phyloP scores from a whole-genome alignment of 1,284 basidiomycete species.

The Lentinula novae-zelandiae region DNA sequence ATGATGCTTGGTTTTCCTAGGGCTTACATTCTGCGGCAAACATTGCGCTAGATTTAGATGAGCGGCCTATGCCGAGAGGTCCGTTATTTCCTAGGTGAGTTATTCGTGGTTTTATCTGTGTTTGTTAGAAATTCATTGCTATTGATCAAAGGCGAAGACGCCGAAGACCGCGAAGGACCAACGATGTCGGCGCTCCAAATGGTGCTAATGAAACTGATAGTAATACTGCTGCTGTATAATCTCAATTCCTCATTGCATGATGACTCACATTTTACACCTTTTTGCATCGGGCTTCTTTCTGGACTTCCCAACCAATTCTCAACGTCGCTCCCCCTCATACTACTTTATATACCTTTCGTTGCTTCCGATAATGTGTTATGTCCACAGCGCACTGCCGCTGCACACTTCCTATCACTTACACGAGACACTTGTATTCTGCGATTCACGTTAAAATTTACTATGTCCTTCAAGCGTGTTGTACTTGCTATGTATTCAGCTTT shows the following conservation, averaged over 20 bases:
- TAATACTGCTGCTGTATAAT: not conserved
- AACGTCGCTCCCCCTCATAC: not conserved
- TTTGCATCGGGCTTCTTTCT: too few species aligned
- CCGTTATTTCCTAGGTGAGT: slow-evolving; percentile 74
- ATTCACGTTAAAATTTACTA: not conserved
- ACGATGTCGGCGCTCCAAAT: not conserved
- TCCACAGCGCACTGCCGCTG: too few species aligned
- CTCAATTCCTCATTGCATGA: not conserved
- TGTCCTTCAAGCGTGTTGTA: not conserved
- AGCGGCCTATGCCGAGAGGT: slow-evolving; percentile 84
- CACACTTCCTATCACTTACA: not conserved
- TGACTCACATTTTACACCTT: not conserved
- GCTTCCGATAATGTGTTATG: not conserved
- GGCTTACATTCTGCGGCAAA: slow-evolving; percentile 93
- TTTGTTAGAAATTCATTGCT: slow-evolving; percentile 7
- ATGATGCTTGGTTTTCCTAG: slow-evolving; percentile 31
- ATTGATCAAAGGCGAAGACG: slow-evolving; percentile 30
- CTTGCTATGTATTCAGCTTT: not conserved
- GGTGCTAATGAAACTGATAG: not conserved
- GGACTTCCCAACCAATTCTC: not conserved
- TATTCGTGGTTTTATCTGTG: not conserved
- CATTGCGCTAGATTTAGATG: slow-evolving; percentile 88
- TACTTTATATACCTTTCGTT: not conserved
- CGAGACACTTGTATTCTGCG: not conserved
- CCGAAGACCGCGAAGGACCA: slow-evolving; percentile 27